phyloP scores from a whole-genome alignment of 257 asterid species.

The Solanum medicagineum region DNA sequence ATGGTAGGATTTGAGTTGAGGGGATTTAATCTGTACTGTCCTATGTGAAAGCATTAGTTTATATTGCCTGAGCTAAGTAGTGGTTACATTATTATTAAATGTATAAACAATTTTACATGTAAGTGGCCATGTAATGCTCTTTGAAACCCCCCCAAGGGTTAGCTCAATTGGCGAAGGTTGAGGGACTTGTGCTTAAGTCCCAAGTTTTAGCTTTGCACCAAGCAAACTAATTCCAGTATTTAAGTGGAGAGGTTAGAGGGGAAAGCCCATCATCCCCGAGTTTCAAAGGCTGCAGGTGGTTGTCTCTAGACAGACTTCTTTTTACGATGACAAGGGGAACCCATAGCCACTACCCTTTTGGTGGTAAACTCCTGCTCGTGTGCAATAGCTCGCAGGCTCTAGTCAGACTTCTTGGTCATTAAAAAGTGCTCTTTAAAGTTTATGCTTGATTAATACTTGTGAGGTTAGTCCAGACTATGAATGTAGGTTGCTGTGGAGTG shows the following conservation, averaged over 20 bases:
- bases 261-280: not conserved
- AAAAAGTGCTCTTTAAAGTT: not conserved
- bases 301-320: not conserved
- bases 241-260: not conserved
- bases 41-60: not conserved
- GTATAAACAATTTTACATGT: not conserved
- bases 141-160: not conserved
- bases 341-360: too few species aligned
- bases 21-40: not conserved
- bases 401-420: not conserved
- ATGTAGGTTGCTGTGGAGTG: not conserved
- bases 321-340: too few species aligned
- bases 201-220: not conserved
- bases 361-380: too few species aligned
- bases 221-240: not conserved
- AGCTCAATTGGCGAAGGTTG: not conserved
- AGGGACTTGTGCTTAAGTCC: not conserved
- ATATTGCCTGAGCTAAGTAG: not conserved
- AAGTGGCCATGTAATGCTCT: not conserved
- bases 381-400: not conserved
- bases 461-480: not conserved
- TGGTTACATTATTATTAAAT: not conserved
- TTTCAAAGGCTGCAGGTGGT: not conserved
- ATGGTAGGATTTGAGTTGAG: not conserved
- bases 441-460: not conserved